Conservation (phyloP, 345 rosid species). For the Rhodomyrtus tomentosa region DNA sequence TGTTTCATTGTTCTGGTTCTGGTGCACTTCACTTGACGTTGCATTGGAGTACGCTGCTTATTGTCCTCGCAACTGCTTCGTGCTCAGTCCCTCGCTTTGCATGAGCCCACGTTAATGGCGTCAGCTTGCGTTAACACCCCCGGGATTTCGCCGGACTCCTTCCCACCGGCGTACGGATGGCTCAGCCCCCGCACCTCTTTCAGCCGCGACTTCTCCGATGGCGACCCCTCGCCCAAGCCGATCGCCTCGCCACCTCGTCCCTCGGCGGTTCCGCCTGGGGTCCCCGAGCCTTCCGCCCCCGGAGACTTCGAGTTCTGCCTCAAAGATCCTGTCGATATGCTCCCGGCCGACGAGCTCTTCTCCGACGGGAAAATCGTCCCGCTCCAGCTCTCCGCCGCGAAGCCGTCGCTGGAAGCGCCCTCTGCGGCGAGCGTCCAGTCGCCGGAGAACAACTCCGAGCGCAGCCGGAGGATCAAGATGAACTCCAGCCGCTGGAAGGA, state of each 20-base stretch:
- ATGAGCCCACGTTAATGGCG: conserved; percentile 39
- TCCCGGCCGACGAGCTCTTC: conserved; percentile 90
- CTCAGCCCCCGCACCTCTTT: conserved; percentile 56
- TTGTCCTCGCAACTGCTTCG: neutral
- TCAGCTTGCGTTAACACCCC: conserved; percentile 78
- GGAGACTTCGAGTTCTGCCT: conserved; percentile 84
- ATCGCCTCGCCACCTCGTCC: neutral
- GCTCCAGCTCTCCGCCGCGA: conserved; percentile 28
- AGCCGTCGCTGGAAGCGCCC: neutral
- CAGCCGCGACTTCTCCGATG: conserved; percentile 19
- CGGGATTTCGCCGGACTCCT: conserved; percentile 43
- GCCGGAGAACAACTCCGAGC: conserved; percentile 13
- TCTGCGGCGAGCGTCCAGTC: conserved; percentile 8
- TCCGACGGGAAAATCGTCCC: conserved; percentile 82
- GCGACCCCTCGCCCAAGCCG: neutral
- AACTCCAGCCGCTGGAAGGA: conserved; percentile 93
- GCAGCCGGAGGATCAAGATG: conserved; percentile 33
- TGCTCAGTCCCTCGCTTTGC: neutral
- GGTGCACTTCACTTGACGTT: neutral
- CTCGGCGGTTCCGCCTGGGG: conserved; percentile 1
- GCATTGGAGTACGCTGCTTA: neutral
- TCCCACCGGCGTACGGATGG: conserved; percentile 44
- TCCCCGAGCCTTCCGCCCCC: conserved; percentile 8
- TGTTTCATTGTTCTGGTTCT: neutral
- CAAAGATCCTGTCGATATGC: conserved; percentile 72